phyloP scores from a whole-genome alignment of 768 basidiomycete species.

The Mycena polygramma region DNA sequence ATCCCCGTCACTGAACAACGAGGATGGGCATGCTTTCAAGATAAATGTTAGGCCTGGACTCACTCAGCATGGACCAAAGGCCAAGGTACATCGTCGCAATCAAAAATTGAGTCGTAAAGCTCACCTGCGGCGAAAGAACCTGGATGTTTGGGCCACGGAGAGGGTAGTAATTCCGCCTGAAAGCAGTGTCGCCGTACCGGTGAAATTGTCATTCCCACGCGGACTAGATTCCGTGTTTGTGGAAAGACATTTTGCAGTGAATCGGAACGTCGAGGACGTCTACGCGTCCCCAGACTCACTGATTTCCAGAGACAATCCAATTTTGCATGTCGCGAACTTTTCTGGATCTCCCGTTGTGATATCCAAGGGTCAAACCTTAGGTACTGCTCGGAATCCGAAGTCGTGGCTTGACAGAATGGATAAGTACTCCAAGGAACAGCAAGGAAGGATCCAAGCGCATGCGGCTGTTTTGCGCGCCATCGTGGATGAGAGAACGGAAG shows the following conservation, averaged over 20 bases:
- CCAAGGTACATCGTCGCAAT: constrained; percentile 3
- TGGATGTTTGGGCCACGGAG: constrained; percentile 20
- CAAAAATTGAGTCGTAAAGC: constrained; percentile 6
- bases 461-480: background rate
- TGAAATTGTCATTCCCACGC: constrained; percentile 5
- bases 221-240: constrained; percentile 20
- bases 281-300: constrained; percentile 36
- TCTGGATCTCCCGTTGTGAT: constrained; percentile 16
- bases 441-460: background rate
- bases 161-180: constrained; percentile 32
- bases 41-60: background rate
- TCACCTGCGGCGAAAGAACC: background rate
- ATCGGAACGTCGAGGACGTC: constrained; percentile 19
- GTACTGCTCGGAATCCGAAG: constrained; percentile 11
- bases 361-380: constrained; percentile 29
- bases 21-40: constrained; percentile 28
- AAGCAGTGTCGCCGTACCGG: constrained; percentile 21
- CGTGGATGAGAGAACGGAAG: no score
- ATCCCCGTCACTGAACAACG: background rate
- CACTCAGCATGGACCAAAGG: background rate
- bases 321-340: constrained; percentile 11
- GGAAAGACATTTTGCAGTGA: constrained; percentile 20
- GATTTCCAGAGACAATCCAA: background rate
- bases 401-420: background rate
- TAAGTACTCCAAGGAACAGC: background rate